Evolutionary conservation across 768 basidiomycete species (phyloP).

Genomic region (Exidia glandulosa): DNA sequence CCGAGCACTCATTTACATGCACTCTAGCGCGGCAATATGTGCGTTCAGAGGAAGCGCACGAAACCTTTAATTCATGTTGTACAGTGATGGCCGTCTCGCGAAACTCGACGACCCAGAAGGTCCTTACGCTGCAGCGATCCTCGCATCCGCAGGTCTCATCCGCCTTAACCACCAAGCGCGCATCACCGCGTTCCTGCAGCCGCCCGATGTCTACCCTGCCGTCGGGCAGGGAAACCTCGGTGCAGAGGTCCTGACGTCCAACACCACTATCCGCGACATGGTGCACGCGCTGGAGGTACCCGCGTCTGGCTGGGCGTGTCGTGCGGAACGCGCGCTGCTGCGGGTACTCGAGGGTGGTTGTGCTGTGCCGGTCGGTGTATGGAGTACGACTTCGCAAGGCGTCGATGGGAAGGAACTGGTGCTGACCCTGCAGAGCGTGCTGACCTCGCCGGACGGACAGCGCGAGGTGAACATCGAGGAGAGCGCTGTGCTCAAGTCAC

Average conservation of each 20-base stretch:
- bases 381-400: slow-evolving; percentile 21
- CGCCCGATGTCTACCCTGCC: slow-evolving; percentile 74
- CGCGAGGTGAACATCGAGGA: not conserved
- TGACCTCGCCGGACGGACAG: not conserved
- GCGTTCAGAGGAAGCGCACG: slow-evolving; percentile 20
- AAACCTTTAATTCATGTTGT: slow-evolving; percentile 6
- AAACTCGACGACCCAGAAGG: slow-evolving; percentile 82
- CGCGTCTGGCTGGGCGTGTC: slow-evolving; percentile 57
- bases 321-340: slow-evolving; percentile 80
- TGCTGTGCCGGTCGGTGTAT: slow-evolving; percentile 88
- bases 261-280: slow-evolving; percentile 46
- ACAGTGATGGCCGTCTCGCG: slow-evolving; percentile 75
- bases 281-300: slow-evolving; percentile 64
- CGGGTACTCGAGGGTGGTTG: slow-evolving; percentile 93
- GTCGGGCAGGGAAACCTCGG: slow-evolving; percentile 92
- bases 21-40: slow-evolving; percentile 76
- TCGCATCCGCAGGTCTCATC: slow-evolving; percentile 86
- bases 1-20: slow-evolving; percentile 1
- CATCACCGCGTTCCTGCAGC: slow-evolving; percentile 58
- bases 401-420: not conserved
- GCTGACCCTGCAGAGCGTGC: not conserved
- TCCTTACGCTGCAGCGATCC: slow-evolving; percentile 78
- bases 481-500: not conserved
- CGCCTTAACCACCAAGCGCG: slow-evolving; percentile 68
- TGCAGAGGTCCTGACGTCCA: slow-evolving; percentile 69